These are phyloP conservation scores for Kalmanozyma brasiliensis DNA, from an alignment of 1,284 basidiomycete genomes.

Conservation along the genomic window DNA sequence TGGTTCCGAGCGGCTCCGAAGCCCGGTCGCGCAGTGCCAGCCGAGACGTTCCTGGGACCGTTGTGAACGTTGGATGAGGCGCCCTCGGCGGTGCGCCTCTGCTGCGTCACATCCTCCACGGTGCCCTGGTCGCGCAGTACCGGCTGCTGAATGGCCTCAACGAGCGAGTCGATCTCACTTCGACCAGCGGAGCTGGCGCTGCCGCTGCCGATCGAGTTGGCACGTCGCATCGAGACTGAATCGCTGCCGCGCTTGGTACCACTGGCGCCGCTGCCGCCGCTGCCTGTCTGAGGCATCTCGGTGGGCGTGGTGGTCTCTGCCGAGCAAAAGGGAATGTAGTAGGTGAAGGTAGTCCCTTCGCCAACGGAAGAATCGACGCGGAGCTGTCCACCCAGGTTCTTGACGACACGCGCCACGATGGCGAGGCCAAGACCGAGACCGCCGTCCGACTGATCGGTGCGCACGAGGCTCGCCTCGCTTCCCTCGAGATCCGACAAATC, in stretches of 20 bases:
- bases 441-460: conserved; percentile 41
- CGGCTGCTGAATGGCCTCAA: conserved; percentile 73
- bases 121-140: conserved; percentile 63
- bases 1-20: conserved; percentile 13
- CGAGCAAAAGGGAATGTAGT: conserved; percentile 74
- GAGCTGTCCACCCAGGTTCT: conserved; percentile 81
- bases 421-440: conserved; percentile 77
- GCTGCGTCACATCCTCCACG: conserved; percentile 33
- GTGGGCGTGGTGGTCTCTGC: conserved; percentile 34
- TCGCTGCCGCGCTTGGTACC: conserved; percentile 30
- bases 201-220: conserved; percentile 49
- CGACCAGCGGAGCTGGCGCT: conserved; percentile 48
- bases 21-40: conserved; percentile 5
- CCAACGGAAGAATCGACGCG: conserved; percentile 79
- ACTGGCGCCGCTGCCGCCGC: conserved; percentile 24
- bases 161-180: conserved; percentile 76
- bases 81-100: conserved; percentile 26
- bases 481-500: conserved; percentile 15
- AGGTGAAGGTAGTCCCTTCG: conserved; percentile 80
- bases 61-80: conserved; percentile 6
- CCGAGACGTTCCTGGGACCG: conserved; percentile 19
- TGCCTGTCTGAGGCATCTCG: conserved; percentile 21
- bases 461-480: conserved; percentile 23
- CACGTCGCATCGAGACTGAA: conserved; percentile 40
- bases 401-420: conserved; percentile 83